Conservation (phyloP, 2,329 filamentous ascomycete genomes). For the Aureobasidium uvarum region DNA sequence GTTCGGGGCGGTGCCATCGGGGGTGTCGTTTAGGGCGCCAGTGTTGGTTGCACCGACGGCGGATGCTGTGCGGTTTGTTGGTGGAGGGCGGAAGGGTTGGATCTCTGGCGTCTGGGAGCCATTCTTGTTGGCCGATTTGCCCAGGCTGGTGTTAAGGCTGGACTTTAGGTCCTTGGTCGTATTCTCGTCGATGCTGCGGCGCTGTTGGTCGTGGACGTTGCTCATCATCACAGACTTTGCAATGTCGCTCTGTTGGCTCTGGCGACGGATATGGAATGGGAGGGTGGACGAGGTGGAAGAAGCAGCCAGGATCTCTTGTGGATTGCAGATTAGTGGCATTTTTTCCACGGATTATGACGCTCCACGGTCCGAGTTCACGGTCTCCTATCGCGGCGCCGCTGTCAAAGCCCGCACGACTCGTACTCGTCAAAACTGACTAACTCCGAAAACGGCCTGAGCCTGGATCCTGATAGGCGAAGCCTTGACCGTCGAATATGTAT, state of each 20-base stretch:
- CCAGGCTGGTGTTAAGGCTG: slow-evolving; percentile 25
- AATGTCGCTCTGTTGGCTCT: slow-evolving; percentile 37
- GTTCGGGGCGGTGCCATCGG: slow-evolving; percentile 59
- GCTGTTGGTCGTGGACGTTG: slow-evolving; percentile 29
- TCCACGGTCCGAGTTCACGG: neutral
- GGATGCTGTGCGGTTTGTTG: slow-evolving; percentile 20
- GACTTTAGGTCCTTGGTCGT: slow-evolving; percentile 26
- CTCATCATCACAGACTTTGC: slow-evolving; percentile 36
- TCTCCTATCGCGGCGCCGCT: slow-evolving; percentile 15
- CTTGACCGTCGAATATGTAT: slow-evolving; percentile 2
- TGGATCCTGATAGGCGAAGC: slow-evolving; percentile 11
- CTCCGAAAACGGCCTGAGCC: slow-evolving; percentile 8
- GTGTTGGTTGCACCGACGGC: slow-evolving; percentile 13
- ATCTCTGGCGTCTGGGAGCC: neutral
- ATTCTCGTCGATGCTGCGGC: slow-evolving; percentile 24
- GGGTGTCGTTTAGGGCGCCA: slow-evolving; percentile 61
- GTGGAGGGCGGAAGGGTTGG: slow-evolving; percentile 20
- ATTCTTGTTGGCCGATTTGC: slow-evolving; percentile 1
- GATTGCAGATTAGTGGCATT: slow-evolving; percentile 29
- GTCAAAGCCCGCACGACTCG: neutral
- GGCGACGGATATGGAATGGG: slow-evolving; percentile 34
- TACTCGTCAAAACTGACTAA: slow-evolving; percentile 1
- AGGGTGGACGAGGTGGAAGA: slow-evolving; percentile 22
- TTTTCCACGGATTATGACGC: slow-evolving; percentile 17
- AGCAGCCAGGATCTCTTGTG: slow-evolving; percentile 22